These are phyloP conservation scores for Suillus ampliporus DNA, from an alignment of 768 basidiomycete genomes.

Conservation along the genomic window DNA sequence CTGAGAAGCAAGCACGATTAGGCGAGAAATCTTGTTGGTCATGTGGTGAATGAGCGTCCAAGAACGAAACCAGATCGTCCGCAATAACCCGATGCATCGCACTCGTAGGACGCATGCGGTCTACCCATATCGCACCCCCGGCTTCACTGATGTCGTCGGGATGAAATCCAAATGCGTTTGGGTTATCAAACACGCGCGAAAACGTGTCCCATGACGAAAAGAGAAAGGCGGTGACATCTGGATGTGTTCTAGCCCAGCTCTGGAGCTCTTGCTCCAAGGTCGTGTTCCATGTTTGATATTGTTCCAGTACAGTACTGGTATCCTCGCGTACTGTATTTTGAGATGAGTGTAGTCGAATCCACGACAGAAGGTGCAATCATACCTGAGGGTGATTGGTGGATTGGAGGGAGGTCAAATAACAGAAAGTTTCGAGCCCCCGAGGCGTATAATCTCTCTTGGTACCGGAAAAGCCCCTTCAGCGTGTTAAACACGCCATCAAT, in stretches of 20 bases:
- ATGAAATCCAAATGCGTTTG: conserved; percentile 23
- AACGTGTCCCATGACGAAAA: conserved; percentile 57
- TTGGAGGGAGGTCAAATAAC: conserved; percentile 64
- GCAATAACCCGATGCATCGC: conserved; percentile 25
- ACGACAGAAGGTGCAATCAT: conserved; percentile 23
- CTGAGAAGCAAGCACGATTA: not conserved
- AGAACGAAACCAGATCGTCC: conserved; percentile 13
- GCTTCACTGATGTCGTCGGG: conserved; percentile 20
- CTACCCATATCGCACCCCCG: conserved; percentile 40
- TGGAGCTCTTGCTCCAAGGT: conserved; percentile 37
- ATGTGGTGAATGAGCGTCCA: conserved; percentile 2
- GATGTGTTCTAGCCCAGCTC: conserved; percentile 45
- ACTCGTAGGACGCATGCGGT: conserved; percentile 21
- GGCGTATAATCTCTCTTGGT: conserved; percentile 55
- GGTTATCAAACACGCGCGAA: conserved; percentile 52
- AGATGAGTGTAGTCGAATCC: not conserved
- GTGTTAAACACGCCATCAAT: conserved; percentile 22
- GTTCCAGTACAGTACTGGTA: not conserved
- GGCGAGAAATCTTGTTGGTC: not conserved
- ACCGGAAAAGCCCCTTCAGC: conserved; percentile 45
- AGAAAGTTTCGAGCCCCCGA: conserved; percentile 60
- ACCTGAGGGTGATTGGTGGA: conserved; percentile 48
- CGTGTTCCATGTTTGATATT: conserved; percentile 51
- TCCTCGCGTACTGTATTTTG: not conserved
- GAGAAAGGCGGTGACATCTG: conserved; percentile 52